phyloP scores from a whole-genome alignment of 352 stramenopile genomes.

The Pythium rishiriense region DNA sequence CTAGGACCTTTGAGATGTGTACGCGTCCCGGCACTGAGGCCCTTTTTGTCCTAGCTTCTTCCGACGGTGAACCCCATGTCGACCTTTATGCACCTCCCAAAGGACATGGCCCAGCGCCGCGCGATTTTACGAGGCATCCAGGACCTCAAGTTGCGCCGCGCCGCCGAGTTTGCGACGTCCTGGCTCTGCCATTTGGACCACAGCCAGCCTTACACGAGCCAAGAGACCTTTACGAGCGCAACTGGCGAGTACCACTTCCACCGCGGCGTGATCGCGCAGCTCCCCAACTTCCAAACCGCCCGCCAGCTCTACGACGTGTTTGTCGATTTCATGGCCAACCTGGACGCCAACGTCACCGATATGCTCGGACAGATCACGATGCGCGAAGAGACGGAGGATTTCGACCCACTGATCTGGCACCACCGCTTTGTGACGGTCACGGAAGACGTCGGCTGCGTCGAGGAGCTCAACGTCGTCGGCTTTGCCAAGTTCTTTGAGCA shows the following conservation, averaged over 20 bases:
- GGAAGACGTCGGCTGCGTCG: slow-evolving; percentile 10
- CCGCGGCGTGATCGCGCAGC: slow-evolving; percentile 26
- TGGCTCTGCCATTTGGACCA: slow-evolving; percentile 2
- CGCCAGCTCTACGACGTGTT: slow-evolving; percentile 45
- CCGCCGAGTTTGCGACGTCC: not conserved
- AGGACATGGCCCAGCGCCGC: slow-evolving; percentile 5
- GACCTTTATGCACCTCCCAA: slow-evolving; percentile 15
- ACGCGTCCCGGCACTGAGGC: too few relatives aligned
- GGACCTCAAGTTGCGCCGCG: slow-evolving; percentile 39
- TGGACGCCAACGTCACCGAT: slow-evolving; percentile 59
- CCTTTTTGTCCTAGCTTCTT: too few relatives aligned
- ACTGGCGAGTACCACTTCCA: slow-evolving; percentile 12
- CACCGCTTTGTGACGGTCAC: slow-evolving; percentile 38
- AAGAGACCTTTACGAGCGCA: slow-evolving; percentile 8
- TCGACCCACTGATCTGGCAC: slow-evolving; percentile 37
- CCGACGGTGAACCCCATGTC: too few relatives aligned
- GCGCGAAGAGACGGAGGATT: slow-evolving; percentile 47
- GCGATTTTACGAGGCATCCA: slow-evolving; percentile 28
- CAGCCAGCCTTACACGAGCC: slow-evolving; percentile 6
- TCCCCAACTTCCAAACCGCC: slow-evolving; percentile 37
- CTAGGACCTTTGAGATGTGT: too few relatives aligned
- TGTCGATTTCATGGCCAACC: slow-evolving; percentile 39
- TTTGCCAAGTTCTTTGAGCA: slow-evolving; percentile 33
- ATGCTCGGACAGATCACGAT: slow-evolving; percentile 45
- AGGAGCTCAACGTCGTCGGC: slow-evolving; percentile 28